These are phyloP conservation scores for Neostapfia colusana DNA, from an alignment of 176 grass and related monocot genomes.

Conservation along the genomic window DNA sequence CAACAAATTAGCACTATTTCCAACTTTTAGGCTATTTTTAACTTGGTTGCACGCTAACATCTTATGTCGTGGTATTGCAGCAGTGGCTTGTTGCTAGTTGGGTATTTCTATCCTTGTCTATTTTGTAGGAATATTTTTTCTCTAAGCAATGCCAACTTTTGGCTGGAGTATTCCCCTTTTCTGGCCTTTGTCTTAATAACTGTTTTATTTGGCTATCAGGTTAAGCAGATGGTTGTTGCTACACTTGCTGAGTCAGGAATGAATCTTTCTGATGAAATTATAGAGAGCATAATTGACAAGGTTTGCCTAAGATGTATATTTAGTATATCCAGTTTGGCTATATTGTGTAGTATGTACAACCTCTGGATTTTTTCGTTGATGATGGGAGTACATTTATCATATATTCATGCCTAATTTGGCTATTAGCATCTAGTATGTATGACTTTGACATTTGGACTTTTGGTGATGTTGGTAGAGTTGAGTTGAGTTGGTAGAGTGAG, in stretches of 20 bases:
- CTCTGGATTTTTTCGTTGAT: not conserved
- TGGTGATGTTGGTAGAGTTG: not conserved
- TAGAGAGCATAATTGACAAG: constrained; percentile 72
- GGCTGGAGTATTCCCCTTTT: not conserved
- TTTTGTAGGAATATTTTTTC: not conserved
- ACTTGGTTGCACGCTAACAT: not conserved
- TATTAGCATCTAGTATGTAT: not conserved
- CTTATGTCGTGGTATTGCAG: not conserved
- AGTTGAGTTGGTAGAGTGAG: not conserved
- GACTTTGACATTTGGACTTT: not conserved
- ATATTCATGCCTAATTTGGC: not conserved
- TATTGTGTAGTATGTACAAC: not conserved
- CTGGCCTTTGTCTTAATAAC: not conserved
- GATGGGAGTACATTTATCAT: not conserved
- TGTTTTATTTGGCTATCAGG: constrained; percentile 41
- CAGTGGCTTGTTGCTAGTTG: not conserved
- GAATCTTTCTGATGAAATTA: constrained; percentile 70
- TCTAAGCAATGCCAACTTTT: not conserved
- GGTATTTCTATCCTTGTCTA: not conserved
- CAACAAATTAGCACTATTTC: not conserved
- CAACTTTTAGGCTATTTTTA: not conserved
- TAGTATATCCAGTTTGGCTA: constrained; percentile 26
- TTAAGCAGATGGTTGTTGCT: constrained; percentile 75
- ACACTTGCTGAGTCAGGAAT: constrained; percentile 75
- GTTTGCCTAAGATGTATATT: constrained; percentile 27